phyloP scores from a whole-genome alignment of 768 basidiomycete genomes.

The Collybia nuda region DNA sequence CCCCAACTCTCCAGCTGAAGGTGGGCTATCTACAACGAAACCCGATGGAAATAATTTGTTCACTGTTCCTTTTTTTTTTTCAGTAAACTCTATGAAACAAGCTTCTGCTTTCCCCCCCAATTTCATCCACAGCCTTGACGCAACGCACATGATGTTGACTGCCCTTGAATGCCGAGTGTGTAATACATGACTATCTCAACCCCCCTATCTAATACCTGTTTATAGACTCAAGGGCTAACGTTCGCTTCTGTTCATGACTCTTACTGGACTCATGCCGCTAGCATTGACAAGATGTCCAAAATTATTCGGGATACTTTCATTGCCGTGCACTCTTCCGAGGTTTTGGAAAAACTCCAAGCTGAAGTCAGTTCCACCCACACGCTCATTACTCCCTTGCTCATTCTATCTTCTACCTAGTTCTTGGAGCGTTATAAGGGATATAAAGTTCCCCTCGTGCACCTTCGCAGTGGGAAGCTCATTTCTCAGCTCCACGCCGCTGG shows the following conservation, averaged over 20 bases:
- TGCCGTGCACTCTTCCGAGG: constrained; percentile 84
- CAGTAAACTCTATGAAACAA: constrained; percentile 84
- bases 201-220: constrained; percentile 4
- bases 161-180: constrained; percentile 82
- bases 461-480: constrained; percentile 36
- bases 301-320: constrained; percentile 94
- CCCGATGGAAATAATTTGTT: not conserved
- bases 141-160: constrained; percentile 98
- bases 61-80: constrained; percentile 4
- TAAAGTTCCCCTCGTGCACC: constrained; percentile 56
- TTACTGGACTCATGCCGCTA: constrained; percentile 95
- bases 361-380: constrained; percentile 54
- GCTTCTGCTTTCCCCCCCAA: constrained; percentile 98
- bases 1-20: constrained; percentile 71
- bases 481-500: constrained; percentile 46
- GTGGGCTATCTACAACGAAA: constrained; percentile 28
- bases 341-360: constrained; percentile 65
- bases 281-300: constrained; percentile 84
- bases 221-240: constrained; percentile 67
- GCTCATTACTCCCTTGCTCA: not conserved
- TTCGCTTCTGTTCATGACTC: constrained; percentile 99
- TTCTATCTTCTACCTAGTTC: constrained; percentile 46
- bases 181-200: not conserved
- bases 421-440: constrained; percentile 73
- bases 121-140: constrained; percentile 96